phyloP scores from a whole-genome alignment of 108 stramenopile species.

The Cyclotella atomus region DNA sequence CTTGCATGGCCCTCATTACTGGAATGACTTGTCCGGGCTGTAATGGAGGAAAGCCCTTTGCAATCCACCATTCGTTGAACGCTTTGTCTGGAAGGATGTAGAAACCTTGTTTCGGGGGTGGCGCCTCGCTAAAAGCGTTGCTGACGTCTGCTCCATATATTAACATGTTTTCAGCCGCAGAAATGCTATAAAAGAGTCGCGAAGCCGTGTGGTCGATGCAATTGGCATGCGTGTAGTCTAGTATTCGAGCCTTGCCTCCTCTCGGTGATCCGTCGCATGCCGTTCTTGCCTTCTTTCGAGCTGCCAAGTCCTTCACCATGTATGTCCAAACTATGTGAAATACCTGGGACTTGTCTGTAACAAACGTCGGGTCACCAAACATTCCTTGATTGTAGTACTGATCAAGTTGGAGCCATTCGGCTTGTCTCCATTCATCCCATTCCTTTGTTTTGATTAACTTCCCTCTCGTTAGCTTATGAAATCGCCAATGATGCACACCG shows the following conservation, averaged over 20 bases:
- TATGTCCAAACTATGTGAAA: neutral
- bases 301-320: neutral
- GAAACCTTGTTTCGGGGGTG: neutral
- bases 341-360: neutral
- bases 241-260: neutral
- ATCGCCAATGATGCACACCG: neutral
- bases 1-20: slow-evolving; percentile 12
- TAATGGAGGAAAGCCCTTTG: neutral
- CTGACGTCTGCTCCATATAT: neutral
- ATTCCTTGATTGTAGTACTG: neutral
- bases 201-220: neutral
- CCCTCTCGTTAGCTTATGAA: neutral
- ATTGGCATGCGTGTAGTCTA: slow-evolving; percentile 1
- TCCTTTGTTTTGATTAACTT: neutral
- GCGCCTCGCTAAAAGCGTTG: neutral
- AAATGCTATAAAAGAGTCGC: neutral
- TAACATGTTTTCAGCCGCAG: too few species aligned
- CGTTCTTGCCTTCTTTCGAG: neutral
- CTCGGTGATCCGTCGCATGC: neutral
- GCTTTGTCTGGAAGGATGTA: neutral
- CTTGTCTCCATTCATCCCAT: neutral
- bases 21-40: slow-evolving; percentile 1
- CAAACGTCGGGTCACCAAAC: neutral
- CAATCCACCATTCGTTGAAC: neutral
- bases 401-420: neutral